Base-by-base conservation (phyloP, 345 rosid genomes). In the Brassica carinata region DNA sequence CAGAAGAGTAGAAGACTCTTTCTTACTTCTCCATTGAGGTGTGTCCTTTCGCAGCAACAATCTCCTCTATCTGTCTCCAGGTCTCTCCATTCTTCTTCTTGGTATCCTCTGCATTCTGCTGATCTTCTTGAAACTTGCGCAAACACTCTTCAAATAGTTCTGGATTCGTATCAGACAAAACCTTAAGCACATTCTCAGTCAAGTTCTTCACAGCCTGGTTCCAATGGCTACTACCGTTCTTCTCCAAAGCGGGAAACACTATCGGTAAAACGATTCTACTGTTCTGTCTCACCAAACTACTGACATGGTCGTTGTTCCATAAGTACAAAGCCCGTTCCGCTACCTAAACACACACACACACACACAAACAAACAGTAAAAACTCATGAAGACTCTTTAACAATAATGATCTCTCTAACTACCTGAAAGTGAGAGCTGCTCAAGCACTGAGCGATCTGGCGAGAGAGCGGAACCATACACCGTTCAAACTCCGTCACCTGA, bases 391-490 rank as follows among this genome's bases (percentile, higher is more conserved):
- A 23, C 26, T 23, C 26, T 23, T 23, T 23, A 23, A 15, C 48
- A 74, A n/a, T 43, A 58, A 30, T 40, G 3, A 40, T 14, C 31
- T 58, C 26, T 29, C 3, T 4, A 36, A 26, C 58, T 55, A 55
- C 98, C 97, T 94, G 98, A 88, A 92, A 92, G 80, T 94, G 98
- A 68, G 88, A 83, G 71, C 96, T 92, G 87, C 81, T 90, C 84
- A 94, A 79, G 84, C 98, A 94, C 69, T 74, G 85, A 73, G 90
- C 90, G 68, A 92, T 85, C 81, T 88, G 93, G 75, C 78, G 90
- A 83, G 91, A 91, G 74, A 92, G 88, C 0, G 96, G 95, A 57
- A 92, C 87, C 97, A 92, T 91, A 81, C 97, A 92, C 33, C 89
- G 85, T 76, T 91, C 93, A 74, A 94, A 94, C 84, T 94, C 98